Evolutionary conservation across 441 rosid species (phyloP).

Genomic region (Erodium texanum): DNA sequence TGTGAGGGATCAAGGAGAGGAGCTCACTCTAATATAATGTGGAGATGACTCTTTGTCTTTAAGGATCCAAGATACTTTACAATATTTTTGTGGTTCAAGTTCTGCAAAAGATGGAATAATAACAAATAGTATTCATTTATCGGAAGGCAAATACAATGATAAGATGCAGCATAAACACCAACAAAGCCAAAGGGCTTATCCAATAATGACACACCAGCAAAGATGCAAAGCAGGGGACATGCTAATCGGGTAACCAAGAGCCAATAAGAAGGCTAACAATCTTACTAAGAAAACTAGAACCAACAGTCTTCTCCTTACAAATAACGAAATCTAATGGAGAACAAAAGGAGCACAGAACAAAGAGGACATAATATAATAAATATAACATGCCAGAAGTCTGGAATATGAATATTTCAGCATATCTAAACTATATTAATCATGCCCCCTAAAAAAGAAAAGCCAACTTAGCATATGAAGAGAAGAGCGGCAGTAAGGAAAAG

Average conservation of each 20-base stretch:
- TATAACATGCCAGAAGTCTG: not conserved
- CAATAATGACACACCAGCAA: not conserved
- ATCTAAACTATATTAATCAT: not conserved
- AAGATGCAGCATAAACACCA: not conserved
- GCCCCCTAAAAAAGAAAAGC: not conserved
- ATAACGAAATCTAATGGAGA: not conserved
- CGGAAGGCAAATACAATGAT: not conserved
- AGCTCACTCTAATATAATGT: conserved; percentile 87
- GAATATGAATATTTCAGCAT: not conserved
- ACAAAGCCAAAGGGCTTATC: not conserved
- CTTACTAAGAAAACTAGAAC: not conserved
- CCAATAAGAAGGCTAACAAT: not conserved
- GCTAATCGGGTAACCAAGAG: not conserved
- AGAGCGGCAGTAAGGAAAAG: conserved; percentile 9
- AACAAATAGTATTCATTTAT: not conserved
- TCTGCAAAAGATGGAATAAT: conserved; percentile 39
- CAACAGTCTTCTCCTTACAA: not conserved
- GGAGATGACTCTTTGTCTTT: conserved; percentile 94
- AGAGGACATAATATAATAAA: not conserved
- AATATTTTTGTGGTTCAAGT: conserved; percentile 93
- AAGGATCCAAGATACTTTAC: conserved; percentile 93
- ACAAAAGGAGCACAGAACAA: not conserved
- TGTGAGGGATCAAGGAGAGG: not conserved
- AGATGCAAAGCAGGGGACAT: not conserved
- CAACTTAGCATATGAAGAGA: not conserved